Evolutionary conservation across 345 rosid species (phyloP).

Genomic region (Citrus australasica): DNA sequence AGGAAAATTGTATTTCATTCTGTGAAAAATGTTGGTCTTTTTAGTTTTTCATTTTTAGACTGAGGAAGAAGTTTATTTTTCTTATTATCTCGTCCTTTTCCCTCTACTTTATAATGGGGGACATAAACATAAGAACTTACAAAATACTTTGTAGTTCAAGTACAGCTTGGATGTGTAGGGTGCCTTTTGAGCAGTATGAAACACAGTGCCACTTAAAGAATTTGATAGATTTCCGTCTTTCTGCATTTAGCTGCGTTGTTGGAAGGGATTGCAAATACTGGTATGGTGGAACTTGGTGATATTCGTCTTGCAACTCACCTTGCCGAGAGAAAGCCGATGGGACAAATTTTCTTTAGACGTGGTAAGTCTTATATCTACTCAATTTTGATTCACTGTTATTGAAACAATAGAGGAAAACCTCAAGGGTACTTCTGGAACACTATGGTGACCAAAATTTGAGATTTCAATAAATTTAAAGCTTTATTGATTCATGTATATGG

Average conservation of each 20-base stretch:
- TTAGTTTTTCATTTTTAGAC: not conserved
- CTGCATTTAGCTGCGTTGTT: constrained; percentile 51
- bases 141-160: not conserved
- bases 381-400: not conserved
- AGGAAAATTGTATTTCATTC: not conserved
- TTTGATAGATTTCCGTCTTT: constrained; percentile 1
- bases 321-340: constrained; percentile 80
- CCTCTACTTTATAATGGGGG: too few species aligned
- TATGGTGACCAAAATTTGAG: not conserved
- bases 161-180: not conserved
- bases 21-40: not conserved
- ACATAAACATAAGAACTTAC: too few species aligned
- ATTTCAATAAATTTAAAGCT: not conserved
- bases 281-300: constrained; percentile 78
- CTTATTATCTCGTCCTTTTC: too few species aligned
- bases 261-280: constrained; percentile 78
- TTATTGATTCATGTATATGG: not conserved
- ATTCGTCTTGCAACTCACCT: constrained; percentile 60
- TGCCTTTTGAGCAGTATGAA: constrained; percentile 2
- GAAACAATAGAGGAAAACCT: not conserved
- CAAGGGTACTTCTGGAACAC: not conserved
- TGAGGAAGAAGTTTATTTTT: not conserved
- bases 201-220: not conserved
- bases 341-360: constrained; percentile 62
- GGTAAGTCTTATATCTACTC: constrained; percentile 41